phyloP scores from a whole-genome alignment of 1,284 basidiomycete species.

The Cryptococcus sp. region DNA sequence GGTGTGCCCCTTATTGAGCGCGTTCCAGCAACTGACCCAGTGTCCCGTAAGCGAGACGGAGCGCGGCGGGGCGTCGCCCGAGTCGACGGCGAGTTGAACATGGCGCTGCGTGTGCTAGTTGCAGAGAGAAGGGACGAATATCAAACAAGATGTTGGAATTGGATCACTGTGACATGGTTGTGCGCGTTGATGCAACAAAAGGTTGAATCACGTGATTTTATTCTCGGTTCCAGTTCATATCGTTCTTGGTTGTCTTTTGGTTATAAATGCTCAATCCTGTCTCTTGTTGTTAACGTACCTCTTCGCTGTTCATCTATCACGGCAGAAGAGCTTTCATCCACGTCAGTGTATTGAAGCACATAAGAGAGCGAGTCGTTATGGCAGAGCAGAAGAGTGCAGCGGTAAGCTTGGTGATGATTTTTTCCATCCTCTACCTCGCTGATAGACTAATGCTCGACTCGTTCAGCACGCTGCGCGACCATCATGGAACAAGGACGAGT shows the following conservation, averaged over 20 bases:
- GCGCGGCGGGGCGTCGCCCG: slow-evolving; percentile 37
- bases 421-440: no score
- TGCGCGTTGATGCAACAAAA: background rate
- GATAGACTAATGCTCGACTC: background rate
- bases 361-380: no score
- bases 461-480: slow-evolving; percentile 24
- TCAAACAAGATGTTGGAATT: background rate
- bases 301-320: no score
- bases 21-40: slow-evolving; percentile 21
- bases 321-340: no score
- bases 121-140: background rate
- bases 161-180: background rate
- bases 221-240: no score
- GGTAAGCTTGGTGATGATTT: no score
- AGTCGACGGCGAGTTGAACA: slow-evolving; percentile 45
- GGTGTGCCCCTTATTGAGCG: slow-evolving; percentile 23
- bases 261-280: no score
- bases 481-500: slow-evolving; percentile 53
- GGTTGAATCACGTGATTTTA: no score
- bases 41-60: slow-evolving; percentile 13
- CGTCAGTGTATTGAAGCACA: no score
- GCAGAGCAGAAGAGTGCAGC: no score
- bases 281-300: no score
- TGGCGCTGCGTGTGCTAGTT: slow-evolving; percentile 5
- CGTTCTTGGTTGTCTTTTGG: no score